phyloP scores from a whole-genome alignment of 768 basidiomycete genomes.

The Inosperma sp. region DNA sequence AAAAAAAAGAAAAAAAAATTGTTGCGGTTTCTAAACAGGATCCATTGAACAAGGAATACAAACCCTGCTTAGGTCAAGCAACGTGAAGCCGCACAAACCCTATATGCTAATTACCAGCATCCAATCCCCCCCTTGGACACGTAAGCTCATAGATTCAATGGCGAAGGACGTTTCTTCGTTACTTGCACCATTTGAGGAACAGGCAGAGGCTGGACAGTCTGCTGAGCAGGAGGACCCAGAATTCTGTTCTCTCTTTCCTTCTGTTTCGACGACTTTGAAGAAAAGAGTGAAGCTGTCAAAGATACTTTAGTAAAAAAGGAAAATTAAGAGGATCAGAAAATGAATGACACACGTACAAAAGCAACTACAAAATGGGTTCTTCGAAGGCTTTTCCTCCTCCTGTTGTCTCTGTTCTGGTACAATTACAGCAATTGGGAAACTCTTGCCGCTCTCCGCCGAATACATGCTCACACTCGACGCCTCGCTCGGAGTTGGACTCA shows the following conservation, averaged over 20 bases:
- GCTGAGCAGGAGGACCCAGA: conserved; percentile 1
- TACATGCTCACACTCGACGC: conserved; percentile 12
- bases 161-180: conserved; percentile 2
- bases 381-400: background rate
- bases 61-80: too few species aligned
- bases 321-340: background rate
- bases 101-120: too few species aligned
- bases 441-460: conserved; percentile 10
- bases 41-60: too few species aligned
- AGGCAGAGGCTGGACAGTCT: conserved; percentile 7
- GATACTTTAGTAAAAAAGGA: background rate
- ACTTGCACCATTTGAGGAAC: conserved; percentile 9
- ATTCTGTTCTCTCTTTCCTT: conserved; percentile 7
- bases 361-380: conserved; percentile 7
- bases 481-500: conserved; percentile 9
- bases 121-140: too few species aligned
- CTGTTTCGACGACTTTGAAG: background rate
- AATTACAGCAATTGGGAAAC: conserved; percentile 1
- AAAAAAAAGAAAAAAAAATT: too few species aligned
- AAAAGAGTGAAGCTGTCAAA: background rate
- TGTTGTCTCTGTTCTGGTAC: background rate
- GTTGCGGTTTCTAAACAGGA: too few species aligned
- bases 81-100: too few species aligned
- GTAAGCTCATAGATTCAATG: conserved; percentile 10
- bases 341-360: conserved; percentile 1